Conservation (phyloP, 257 asterid genomes). For the Ilex aquifolium region DNA sequence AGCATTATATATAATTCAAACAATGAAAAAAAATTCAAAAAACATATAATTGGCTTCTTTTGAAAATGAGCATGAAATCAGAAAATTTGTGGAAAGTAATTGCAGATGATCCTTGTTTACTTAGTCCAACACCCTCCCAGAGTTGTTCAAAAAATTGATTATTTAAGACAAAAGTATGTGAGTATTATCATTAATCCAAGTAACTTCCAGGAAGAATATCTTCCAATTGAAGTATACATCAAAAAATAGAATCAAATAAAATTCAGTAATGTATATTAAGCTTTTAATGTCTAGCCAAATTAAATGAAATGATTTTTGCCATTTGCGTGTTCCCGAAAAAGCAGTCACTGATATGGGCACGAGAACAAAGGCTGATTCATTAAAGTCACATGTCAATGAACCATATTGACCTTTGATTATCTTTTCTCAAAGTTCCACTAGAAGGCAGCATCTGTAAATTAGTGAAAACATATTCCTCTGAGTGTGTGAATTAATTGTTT, state of each 20-base stretch:
- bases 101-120: background rate
- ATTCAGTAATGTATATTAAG: no score
- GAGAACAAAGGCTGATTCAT: background rate
- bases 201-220: no score
- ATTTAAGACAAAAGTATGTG: no score
- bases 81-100: no score
- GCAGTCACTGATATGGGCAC: no score
- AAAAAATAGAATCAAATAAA: no score
- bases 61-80: background rate
- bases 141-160: background rate
- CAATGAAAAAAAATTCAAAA: background rate
- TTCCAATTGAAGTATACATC: no score
- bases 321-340: no score
- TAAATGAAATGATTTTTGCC: background rate
- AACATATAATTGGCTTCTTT: background rate
- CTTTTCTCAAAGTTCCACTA: background rate
- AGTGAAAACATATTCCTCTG: background rate
- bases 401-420: background rate
- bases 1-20: conserved; percentile 1
- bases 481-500: background rate
- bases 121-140: background rate
- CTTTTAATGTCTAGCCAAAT: background rate
- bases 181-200: no score
- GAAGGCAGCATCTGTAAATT: background rate
- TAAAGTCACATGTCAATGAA: background rate